Evolutionary conservation across 768 basidiomycete species (phyloP), one percentile per base, ranked within the genome.

Genomic region (Termitomyces sp.): DNA sequence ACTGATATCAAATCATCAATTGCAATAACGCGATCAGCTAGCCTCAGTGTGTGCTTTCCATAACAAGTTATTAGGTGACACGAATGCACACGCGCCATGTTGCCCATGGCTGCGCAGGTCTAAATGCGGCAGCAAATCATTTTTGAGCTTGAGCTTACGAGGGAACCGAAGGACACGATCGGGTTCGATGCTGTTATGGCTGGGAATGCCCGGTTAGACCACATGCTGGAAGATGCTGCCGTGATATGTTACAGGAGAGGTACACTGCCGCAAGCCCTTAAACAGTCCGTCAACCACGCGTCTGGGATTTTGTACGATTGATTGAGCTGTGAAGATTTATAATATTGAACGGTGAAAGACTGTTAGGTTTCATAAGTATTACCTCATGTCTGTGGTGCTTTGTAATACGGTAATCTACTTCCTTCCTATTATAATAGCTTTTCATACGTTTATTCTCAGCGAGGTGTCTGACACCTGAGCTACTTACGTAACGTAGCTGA

Each of bases 81-180:
- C 55, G 57, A 53, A 54, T 22, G 41, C 18, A 5, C 29, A 41
- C 34, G 33, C 4, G 39, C 33, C 50, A 54, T 48, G 33, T 20
- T 34, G 39, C 48, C 56, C 55, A 42, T 54, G 55, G n/a, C 37
- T 36, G 28, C 16, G 5, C 29, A 37, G 29, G 20, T 29, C 46
- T 48, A 51, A 28, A 34, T 54, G 34, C n/a, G 36, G 48, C 16
- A 47, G 36, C 3, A 24, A 29, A 18, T 20, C 48, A 47, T 29
- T 22, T 7, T 28, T 54, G 51, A 49, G 6, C 60, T 45, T 65
- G 62, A 45, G 60, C 57, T 16, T 51, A 55, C 46, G 53, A 58
- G 56, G 58, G 62, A 62, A 60, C 29, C 16, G 18, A 13, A 33
- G 47, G n/a, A 28, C 36, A 58, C 24, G 45, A 46, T 54, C 26